These are phyloP conservation scores for Botrytis elliptica DNA, from an alignment of 2,329 filamentous ascomycete genomes.

Conservation along the genomic window DNA sequence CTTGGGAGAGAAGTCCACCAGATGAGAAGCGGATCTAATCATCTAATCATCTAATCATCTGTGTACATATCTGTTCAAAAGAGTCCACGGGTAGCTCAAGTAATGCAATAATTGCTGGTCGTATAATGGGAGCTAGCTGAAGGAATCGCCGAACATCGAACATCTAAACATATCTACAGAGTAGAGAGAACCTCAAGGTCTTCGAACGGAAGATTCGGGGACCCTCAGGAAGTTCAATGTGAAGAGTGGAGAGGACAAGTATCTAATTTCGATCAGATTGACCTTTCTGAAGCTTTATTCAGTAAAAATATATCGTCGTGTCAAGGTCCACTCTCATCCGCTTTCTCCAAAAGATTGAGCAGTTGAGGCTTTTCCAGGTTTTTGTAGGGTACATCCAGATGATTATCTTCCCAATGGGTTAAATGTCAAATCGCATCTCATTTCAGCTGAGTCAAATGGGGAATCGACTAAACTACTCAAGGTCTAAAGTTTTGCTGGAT, in stretches of 20 bases:
- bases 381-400: neutral
- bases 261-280: neutral
- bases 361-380: conserved; percentile 14
- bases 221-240: neutral
- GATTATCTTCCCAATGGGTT: conserved; percentile 1
- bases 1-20: neutral
- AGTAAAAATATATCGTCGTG: neutral
- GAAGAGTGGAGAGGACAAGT: conserved; percentile 8
- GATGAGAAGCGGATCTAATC: conserved; percentile 4
- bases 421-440: conserved; percentile 16
- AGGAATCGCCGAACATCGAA: conserved; percentile 9
- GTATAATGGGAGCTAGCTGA: neutral
- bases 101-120: neutral
- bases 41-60: conserved; percentile 8
- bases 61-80: neutral
- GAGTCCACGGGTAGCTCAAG: conserved; percentile 7
- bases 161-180: neutral
- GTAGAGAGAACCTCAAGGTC: neutral
- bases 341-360: conserved; percentile 7
- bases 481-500: conserved; percentile 14
- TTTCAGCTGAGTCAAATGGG: conserved; percentile 10
- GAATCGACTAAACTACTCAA: conserved; percentile 1
- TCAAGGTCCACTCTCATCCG: conserved; percentile 20
- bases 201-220: conserved; percentile 2
- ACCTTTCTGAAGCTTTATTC: neutral